Percentiles rank a stretch among this genome's conserved stretches.
These are phyloP conservation scores for Metschnikowia santaceciliae DNA, from an alignment of 805 yeast genomes.

Conservation along the genomic window DNA sequence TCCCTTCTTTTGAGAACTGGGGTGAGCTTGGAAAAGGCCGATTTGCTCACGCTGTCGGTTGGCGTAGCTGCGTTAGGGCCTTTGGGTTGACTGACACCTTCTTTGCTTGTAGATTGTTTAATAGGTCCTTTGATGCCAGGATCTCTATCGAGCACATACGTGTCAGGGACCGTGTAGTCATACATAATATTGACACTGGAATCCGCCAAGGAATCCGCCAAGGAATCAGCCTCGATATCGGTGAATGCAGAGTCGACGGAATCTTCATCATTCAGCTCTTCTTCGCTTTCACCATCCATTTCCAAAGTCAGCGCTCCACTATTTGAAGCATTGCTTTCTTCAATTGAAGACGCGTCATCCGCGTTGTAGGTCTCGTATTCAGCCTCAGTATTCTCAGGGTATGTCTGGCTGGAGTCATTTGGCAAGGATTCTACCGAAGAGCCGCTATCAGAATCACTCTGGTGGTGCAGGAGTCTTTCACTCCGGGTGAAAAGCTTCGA, in stretches of 20 bases:
- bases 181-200: slow-evolving; percentile 17
- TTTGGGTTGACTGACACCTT: slow-evolving; percentile 1
- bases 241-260: slow-evolving; percentile 42
- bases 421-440: slow-evolving; percentile 1
- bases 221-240: slow-evolving; percentile 38
- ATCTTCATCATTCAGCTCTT: slow-evolving; percentile 24
- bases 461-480: slow-evolving; percentile 4
- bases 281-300: slow-evolving; percentile 19
- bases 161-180: slow-evolving; percentile 17
- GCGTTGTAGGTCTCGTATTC: neutral
- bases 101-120: neutral
- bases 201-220: slow-evolving; percentile 35
- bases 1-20: slow-evolving; percentile 7
- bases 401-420: neutral
- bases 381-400: neutral
- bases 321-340: neutral
- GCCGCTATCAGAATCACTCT: slow-evolving; percentile 12
- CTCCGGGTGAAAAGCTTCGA: slow-evolving; percentile 13
- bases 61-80: neutral
- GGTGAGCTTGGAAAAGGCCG: neutral
- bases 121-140: slow-evolving; percentile 1
- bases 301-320: slow-evolving; percentile 3
- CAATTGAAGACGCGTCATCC: neutral
- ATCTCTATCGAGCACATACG: slow-evolving; percentile 11
- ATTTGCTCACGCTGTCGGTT: neutral